Evolutionary conservation across 495 filamentous ascomycete genomes (phyloP).

Genomic region (Tuber magnatum): DNA sequence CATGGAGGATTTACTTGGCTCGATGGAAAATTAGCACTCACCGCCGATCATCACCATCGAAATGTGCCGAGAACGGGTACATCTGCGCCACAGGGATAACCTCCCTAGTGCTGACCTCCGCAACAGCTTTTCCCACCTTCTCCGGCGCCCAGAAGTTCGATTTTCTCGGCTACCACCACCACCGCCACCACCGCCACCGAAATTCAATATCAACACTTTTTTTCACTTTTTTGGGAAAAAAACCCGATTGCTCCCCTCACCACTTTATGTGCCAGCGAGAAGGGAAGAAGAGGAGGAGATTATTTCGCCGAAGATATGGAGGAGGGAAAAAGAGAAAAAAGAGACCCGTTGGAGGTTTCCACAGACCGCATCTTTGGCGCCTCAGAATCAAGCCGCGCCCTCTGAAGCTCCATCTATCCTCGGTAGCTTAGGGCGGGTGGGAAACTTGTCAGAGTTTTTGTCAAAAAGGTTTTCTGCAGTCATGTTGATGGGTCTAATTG

Average conservation of each 20-base stretch:
- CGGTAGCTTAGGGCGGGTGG: slow-evolving; percentile 5
- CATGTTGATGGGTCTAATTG: neutral
- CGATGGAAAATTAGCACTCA: slow-evolving; percentile 49
- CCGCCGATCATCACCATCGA: neutral
- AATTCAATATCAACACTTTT: neutral
- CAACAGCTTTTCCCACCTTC: slow-evolving; percentile 48
- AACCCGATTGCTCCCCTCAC: too few relatives aligned
- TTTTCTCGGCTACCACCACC: slow-evolving; percentile 43
- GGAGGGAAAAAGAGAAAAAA: neutral
- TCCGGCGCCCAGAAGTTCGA: slow-evolving; percentile 55
- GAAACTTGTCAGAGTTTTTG: neutral
- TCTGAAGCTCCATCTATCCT: slow-evolving; percentile 31
- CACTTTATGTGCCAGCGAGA: neutral
- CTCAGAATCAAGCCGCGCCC: slow-evolving; percentile 60
- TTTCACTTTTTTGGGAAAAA: neutral
- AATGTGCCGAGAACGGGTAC: neutral
- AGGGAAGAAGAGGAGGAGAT: slow-evolving; percentile 12
- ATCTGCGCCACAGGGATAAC: slow-evolving; percentile 56
- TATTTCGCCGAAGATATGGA: slow-evolving; percentile 44
- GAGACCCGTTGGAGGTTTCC: neutral
- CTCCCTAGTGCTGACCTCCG: slow-evolving; percentile 51
- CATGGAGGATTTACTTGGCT: slow-evolving; percentile 48
- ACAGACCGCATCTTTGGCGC: slow-evolving; percentile 51
- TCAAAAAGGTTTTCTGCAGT: slow-evolving; percentile 2
- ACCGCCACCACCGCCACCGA: neutral